These are phyloP conservation scores for Trichosporon ovoides DNA, from an alignment of 1,284 basidiomycete genomes.

Conservation along the genomic window DNA sequence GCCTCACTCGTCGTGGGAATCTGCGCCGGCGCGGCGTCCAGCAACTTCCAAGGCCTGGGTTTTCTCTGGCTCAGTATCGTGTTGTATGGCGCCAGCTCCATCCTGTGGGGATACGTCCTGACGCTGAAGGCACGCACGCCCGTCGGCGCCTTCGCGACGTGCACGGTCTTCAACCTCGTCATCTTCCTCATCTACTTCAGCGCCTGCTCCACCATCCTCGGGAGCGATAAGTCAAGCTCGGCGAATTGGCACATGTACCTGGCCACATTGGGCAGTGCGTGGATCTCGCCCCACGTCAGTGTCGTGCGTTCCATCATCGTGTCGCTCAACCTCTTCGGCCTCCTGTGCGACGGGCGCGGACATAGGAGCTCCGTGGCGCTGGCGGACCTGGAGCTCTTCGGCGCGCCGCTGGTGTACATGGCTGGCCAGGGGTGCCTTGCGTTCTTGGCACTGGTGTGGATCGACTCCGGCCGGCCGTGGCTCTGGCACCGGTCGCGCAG, in stretches of 20 bases:
- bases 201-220: slow-evolving; percentile 9
- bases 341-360: slow-evolving; percentile 61
- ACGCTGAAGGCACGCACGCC: slow-evolving; percentile 62
- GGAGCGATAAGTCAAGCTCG: slow-evolving; percentile 52
- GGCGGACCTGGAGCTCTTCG: slow-evolving; percentile 59
- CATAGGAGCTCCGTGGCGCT: slow-evolving; percentile 54
- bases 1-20: slow-evolving; percentile 61
- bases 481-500: slow-evolving; percentile 5
- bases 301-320: slow-evolving; percentile 61
- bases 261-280: slow-evolving; percentile 63
- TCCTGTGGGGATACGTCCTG: slow-evolving; percentile 63
- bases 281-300: slow-evolving; percentile 52
- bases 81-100: slow-evolving; percentile 63
- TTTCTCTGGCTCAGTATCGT: slow-evolving; percentile 60
- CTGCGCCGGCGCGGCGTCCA: slow-evolving; percentile 55
- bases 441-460: slow-evolving; percentile 58
- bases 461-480: slow-evolving; percentile 57
- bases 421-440: slow-evolving; percentile 57
- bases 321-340: slow-evolving; percentile 68
- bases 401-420: slow-evolving; percentile 70
- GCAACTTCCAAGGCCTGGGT: slow-evolving; percentile 67
- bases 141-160: slow-evolving; percentile 65
- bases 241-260: slow-evolving; percentile 57
- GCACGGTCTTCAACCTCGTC: slow-evolving; percentile 68
- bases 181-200: slow-evolving; percentile 57